Conservation (phyloP, 805 yeast species). For the Ogataea thermomethanolica region DNA sequence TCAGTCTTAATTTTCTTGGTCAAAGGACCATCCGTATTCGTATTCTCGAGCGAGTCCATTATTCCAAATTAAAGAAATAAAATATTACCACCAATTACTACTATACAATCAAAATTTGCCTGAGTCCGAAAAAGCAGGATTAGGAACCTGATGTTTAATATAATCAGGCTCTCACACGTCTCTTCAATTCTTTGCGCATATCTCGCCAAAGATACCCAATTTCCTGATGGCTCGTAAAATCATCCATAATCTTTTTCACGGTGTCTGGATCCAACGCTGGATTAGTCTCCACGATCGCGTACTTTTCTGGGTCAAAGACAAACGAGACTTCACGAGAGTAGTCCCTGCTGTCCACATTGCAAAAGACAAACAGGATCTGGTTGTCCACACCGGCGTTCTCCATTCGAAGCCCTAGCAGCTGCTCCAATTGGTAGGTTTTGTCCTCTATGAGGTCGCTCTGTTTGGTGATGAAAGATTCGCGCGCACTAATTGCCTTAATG, state of each 20-base stretch:
- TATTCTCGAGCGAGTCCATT: slow-evolving; percentile 5
- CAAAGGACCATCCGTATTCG: slow-evolving; percentile 4
- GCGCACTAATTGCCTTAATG: slow-evolving; percentile 24
- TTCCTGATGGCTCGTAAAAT: slow-evolving; percentile 28
- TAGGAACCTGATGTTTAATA: too few relatives aligned
- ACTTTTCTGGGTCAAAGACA: slow-evolving; percentile 38
- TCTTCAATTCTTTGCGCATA: slow-evolving; percentile 28
- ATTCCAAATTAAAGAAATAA: background rate
- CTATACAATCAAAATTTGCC: too few relatives aligned
- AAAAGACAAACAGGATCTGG: slow-evolving; percentile 39
- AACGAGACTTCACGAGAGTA: slow-evolving; percentile 42
- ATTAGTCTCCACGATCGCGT: slow-evolving; percentile 32
- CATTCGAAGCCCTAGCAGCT: slow-evolving; percentile 44
- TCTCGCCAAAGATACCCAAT: slow-evolving; percentile 34
- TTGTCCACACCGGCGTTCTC: slow-evolving; percentile 37
- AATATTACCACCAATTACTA: background rate
- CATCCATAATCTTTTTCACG: slow-evolving; percentile 16
- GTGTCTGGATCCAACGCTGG: slow-evolving; percentile 33
- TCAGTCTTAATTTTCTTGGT: slow-evolving; percentile 17
- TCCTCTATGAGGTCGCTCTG: slow-evolving; percentile 40
- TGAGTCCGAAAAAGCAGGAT: too few relatives aligned
- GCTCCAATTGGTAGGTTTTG: slow-evolving; percentile 43
- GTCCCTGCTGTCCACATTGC: slow-evolving; percentile 45
- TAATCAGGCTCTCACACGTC: slow-evolving; percentile 4
- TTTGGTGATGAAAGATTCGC: slow-evolving; percentile 31